Evolutionary conservation across 2,329 filamentous ascomycete species (phyloP), one percentile per base, ranked within the genome.

Genomic region (Zymoseptoria pseudotritici): DNA sequence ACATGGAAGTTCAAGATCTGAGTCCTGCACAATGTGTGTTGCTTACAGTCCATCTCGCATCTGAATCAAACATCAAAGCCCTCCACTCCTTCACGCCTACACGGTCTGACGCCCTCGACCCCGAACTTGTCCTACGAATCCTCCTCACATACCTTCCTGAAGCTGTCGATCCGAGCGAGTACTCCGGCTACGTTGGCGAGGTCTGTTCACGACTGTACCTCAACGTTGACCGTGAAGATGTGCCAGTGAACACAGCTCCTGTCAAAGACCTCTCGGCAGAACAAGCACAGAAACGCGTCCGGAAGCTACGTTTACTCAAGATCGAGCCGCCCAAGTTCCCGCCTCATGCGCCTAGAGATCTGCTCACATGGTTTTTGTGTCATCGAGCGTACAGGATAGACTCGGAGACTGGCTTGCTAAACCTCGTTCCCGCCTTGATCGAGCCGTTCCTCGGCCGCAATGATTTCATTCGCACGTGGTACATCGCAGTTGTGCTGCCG

Each of bases 141-240:
- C 76, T 95, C 21, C 80, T 95, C 53, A 90, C 87, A 20, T 90
- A 87, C 70, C 80, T 95, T 0, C 90, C 91, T 24, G 89, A 93
- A 73, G 86, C 82, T 51, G 70, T 85, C 4, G 82, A 82, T 4
- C 85, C 90, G 4, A 75, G 74, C n/a, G 72, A 78, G 53, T 92
- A 92, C 70, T 77, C 83, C 19, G 76, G 77, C 13, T 82, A 90
- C 56, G 70, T 91, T 19, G 74, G 82, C 66, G 80, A 84, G 56
- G 75, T 91, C 61, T 79, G 77, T 50, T 75, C 76, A 4, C 78
- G 77, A 56, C 73, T 80, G 20, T 76, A 82, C 50, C 72, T 76
- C 26, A 69, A 73, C 49, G 58, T 61, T 50, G 72, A 77, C 67
- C 70, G 76, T 22, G 68, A 76, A 50, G 76, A 81, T 17, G 70